Evolutionary conservation across 805 yeast species (phyloP).

Genomic region (Tetrapisispora nanseiensis): DNA sequence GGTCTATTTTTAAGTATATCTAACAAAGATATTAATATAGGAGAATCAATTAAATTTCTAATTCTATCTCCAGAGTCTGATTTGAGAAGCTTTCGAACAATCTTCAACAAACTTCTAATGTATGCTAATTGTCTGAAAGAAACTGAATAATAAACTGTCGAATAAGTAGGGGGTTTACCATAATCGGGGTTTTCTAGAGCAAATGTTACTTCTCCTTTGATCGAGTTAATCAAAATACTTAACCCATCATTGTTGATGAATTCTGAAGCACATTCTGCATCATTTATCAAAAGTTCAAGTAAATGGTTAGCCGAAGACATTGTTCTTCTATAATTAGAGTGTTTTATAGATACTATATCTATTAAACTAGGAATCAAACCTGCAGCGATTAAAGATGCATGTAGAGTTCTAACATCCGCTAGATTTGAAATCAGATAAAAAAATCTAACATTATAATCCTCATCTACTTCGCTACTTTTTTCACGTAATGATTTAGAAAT

Average conservation of each 20-base stretch:
- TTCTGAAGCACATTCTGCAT: conserved; percentile 44
- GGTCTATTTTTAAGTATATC: conserved; percentile 45
- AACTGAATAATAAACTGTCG: conserved; percentile 42
- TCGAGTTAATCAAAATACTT: conserved; percentile 44
- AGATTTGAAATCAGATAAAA: conserved; percentile 57
- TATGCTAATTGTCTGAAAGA: conserved; percentile 52
- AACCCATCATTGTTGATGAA: conserved; percentile 66
- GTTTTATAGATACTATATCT: conserved; percentile 46
- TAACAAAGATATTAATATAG: conserved; percentile 54
- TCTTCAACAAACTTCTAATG: conserved; percentile 50
- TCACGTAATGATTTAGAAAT: conserved; percentile 43
- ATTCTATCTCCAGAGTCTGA: conserved; percentile 77
- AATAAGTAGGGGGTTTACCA: conserved; percentile 47
- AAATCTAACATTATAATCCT: conserved; percentile 39
- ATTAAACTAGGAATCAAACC: conserved; percentile 62
- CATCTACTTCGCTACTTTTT: conserved; percentile 35
- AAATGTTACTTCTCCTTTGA: conserved; percentile 54
- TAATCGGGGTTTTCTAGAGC: conserved; percentile 49
- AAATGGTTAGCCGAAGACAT: conserved; percentile 56
- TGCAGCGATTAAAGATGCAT: conserved; percentile 55
- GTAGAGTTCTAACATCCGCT: conserved; percentile 45
- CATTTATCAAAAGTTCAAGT: conserved; percentile 36
- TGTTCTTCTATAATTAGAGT: conserved; percentile 44
- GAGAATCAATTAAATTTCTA: conserved; percentile 78
- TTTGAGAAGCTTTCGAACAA: conserved; percentile 53